Base-by-base conservation (phyloP, 805 yeast genomes). In the Ogataea minuta region DNA sequence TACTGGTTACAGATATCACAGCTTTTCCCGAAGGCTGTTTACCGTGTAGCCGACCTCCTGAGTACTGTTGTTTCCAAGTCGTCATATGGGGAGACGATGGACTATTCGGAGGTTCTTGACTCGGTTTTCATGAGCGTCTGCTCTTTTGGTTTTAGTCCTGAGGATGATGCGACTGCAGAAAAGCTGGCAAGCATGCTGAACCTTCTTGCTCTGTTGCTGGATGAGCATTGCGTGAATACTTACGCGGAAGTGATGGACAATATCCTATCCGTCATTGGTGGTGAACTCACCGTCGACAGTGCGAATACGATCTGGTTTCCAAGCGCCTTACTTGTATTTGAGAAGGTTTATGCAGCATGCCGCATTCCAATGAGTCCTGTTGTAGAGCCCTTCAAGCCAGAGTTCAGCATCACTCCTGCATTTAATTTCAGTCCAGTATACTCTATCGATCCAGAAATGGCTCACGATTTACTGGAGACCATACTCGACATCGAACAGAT, bases 291-390 rank as follows among this genome's bases (percentile, higher is more conserved):
- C 1, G 60, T 68, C 2, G 68, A 67, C 26, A 53, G 57, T 42
- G 62, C 61, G 2, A 70, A 74, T 44, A 53, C 66, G 19, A 66
- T 69, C 11, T 86, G 86, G 82, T 77, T 78, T 50, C 73, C 82
- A 0, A 68, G 74, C 41, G 76, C 79, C 0, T 55, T 87, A 24
- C 59, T 70, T 17, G 70, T 80, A 4, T 66, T 78, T 31, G 85
- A 79, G 39, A 74, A 72, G 24, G 59, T 80, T 3, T 51, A 84
- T 29, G 66, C 79, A 1, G 72, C 68, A 28, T 64, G 76, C 3
- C 70, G 68, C 23, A 62, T 77, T 4, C 87, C 88, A 0, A 51
- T 50, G 31, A 61, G 76, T 6, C 85, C 86, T 0, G 45, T 46
- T 2, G 57, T 68, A 6, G 74, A 70, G 42, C 46, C 55, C 12